Conservation (phyloP, 257 asterid species). For the Striga asiatica region DNA sequence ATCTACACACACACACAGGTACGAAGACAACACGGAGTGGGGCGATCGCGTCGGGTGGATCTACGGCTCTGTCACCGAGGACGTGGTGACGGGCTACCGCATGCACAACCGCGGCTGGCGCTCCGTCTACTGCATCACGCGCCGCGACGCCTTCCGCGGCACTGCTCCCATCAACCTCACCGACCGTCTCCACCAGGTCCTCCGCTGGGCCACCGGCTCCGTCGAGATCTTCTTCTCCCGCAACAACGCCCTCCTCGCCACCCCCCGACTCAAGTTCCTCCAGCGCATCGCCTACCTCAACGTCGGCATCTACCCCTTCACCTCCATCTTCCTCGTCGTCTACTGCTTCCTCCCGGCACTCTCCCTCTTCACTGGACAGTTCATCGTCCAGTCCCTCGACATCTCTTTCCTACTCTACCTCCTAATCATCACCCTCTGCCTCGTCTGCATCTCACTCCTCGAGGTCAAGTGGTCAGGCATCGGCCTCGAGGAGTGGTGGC, state of each 20-base stretch:
- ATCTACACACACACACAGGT: no score
- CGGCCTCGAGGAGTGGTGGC: constrained; percentile 85
- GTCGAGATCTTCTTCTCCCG: constrained; percentile 91
- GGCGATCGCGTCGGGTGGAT: constrained; percentile 97
- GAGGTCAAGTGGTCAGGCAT: constrained; percentile 97
- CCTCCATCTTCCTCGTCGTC: constrained; percentile 73
- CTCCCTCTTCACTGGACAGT: constrained; percentile 75
- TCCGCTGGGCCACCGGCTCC: constrained; percentile 96
- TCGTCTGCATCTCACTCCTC: constrained; percentile 60
- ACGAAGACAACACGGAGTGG: constrained; percentile 95
- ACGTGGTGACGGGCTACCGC: constrained; percentile 94
- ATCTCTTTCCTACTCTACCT: constrained; percentile 57
- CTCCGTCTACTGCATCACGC: constrained; percentile 82
- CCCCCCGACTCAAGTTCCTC: constrained; percentile 73
- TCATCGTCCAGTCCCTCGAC: constrained; percentile 64
- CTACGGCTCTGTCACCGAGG: constrained; percentile 93
- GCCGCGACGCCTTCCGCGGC: constrained; percentile 90
- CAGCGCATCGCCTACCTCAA: constrained; percentile 86
- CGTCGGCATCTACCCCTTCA: constrained; percentile 94
- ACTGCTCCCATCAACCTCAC: constrained; percentile 91
- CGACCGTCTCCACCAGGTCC: constrained; percentile 94
- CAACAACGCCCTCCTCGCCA: constrained; percentile 74
- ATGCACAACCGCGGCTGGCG: constrained; percentile 99
- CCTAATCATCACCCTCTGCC: constrained; percentile 47
- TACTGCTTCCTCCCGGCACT: constrained; percentile 90